phyloP scores from a whole-genome alignment of 148 eudicot species.

The Rhododendron henanense region DNA sequence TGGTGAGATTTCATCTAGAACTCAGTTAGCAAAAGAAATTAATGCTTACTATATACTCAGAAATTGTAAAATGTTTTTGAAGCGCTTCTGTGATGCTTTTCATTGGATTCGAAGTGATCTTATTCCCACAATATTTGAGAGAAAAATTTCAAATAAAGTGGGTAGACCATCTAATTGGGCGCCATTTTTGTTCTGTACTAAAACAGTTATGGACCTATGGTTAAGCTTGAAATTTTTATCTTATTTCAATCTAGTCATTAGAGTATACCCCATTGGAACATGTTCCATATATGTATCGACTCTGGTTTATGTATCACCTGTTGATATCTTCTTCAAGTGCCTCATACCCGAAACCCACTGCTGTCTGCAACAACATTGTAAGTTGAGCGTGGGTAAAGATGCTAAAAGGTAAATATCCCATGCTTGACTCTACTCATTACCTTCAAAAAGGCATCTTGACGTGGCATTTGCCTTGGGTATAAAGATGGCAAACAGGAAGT shows the following conservation, averaged over 20 bases:
- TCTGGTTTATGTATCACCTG: not conserved
- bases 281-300: not conserved
- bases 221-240: not conserved
- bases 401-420: not conserved
- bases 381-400: not conserved
- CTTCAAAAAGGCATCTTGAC: not conserved
- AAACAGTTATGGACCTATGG: not conserved
- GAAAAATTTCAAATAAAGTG: not conserved
- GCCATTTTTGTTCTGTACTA: not conserved
- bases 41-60: not conserved
- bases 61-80: not conserved
- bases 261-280: not conserved
- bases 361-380: not conserved
- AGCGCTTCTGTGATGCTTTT: not conserved
- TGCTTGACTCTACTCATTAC: not conserved
- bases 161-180: not conserved
- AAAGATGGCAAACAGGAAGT: not conserved
- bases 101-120: not conserved
- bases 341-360: not conserved
- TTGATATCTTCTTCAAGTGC: not conserved
- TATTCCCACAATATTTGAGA: not conserved
- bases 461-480: not conserved
- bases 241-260: not conserved
- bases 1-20: slow-evolving; percentile 50
- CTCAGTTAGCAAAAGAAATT: not conserved